Conservation (phyloP, 2,329 filamentous ascomycete genomes). For the Microdochium nivale region DNA sequence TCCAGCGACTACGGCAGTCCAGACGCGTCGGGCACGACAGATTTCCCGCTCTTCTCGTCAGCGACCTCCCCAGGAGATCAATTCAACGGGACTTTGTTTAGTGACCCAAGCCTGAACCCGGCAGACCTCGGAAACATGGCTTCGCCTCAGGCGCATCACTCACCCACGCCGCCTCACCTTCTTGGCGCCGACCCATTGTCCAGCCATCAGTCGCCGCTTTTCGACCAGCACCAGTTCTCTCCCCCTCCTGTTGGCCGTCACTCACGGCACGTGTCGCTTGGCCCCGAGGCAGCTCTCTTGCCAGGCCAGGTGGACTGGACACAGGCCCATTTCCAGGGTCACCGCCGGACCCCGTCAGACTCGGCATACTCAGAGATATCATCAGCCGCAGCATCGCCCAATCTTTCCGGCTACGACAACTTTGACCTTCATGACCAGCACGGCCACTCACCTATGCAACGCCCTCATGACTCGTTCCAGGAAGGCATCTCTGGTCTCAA, state of each 20-base stretch:
- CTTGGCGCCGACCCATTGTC: constrained; percentile 42
- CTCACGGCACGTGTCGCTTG: constrained; percentile 48
- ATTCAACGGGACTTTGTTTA: constrained; percentile 55
- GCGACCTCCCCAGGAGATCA: constrained; percentile 41
- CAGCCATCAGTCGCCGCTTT: constrained; percentile 47
- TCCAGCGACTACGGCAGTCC: constrained; percentile 38
- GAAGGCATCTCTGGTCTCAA: constrained; percentile 71
- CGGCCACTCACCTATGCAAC: constrained; percentile 72
- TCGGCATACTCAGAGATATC: constrained; percentile 70
- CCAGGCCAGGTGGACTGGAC: constrained; percentile 47
- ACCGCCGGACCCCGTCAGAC: constrained; percentile 81
- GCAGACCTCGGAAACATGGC: constrained; percentile 45
- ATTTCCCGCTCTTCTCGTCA: constrained; percentile 58
- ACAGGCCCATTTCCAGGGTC: constrained; percentile 62
- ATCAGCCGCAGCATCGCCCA: constrained; percentile 77
- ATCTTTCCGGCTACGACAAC: constrained; percentile 65
- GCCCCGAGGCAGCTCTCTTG: constrained; percentile 48
- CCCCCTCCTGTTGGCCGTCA: constrained; percentile 33
- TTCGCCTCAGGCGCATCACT: constrained; percentile 46
- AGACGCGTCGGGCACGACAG: constrained; percentile 20
- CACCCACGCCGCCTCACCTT: constrained; percentile 46
- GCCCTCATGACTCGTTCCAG: constrained; percentile 65
- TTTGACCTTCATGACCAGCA: constrained; percentile 62
- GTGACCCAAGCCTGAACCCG: constrained; percentile 36
- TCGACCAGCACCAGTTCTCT: constrained; percentile 47